phyloP scores from a whole-genome alignment of 75 land plant species.

The Cupressus sempervirens region DNA sequence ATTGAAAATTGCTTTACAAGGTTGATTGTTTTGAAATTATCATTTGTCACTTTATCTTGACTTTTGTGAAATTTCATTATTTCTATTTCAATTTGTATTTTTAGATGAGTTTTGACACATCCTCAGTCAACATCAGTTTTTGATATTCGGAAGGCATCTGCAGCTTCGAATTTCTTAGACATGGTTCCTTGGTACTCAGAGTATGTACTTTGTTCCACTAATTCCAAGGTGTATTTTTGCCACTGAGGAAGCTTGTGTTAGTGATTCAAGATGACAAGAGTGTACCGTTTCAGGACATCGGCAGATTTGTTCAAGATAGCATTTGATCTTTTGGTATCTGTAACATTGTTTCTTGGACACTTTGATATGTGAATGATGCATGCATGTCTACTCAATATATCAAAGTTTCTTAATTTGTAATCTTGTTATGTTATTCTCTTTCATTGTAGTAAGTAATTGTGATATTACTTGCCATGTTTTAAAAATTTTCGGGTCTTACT shows the following conservation, averaged over 20 bases:
- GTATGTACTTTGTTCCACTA: constrained; percentile 30
- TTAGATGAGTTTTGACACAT: constrained; percentile 96
- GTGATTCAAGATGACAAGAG: neutral
- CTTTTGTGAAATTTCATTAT: constrained; percentile 3
- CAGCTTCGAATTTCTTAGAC: constrained; percentile 86
- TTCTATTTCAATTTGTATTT: constrained; percentile 1
- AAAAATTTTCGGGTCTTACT: neutral
- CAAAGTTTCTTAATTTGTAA: neutral
- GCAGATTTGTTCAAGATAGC: constrained; percentile 98
- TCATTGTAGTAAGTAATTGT: neutral
- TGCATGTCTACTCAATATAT: constrained; percentile 31
- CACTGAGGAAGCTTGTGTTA: neutral
- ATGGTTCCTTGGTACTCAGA: constrained; percentile 99
- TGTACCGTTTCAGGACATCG: constrained; percentile 68
- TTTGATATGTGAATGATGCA: constrained; percentile 99
- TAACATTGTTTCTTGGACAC: constrained; percentile 96
- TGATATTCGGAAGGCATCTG: constrained; percentile 58
- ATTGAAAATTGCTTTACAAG: neutral
- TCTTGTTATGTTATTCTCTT: constrained; percentile 5
- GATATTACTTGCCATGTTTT: neutral
- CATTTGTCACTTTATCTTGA: constrained; percentile 2
- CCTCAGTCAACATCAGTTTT: constrained; percentile 65
- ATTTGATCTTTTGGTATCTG: constrained; percentile 94
- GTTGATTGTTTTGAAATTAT: neutral
- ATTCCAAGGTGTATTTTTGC: neutral